Base-by-base conservation (phyloP, 352 stramenopile genomes). In the Phytophthora lateralis region DNA sequence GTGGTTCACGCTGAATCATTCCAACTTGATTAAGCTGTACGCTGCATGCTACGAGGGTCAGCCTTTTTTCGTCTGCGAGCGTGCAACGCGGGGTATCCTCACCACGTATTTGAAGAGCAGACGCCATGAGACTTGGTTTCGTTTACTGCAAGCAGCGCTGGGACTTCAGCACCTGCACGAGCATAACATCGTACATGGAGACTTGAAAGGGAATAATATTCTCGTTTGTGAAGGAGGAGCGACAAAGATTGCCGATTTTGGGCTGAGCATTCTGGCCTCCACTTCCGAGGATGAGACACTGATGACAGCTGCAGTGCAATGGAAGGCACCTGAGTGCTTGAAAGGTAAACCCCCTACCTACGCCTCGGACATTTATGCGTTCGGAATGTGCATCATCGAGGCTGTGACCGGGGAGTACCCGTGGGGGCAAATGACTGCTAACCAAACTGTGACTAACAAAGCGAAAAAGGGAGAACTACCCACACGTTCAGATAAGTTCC, bases 191-290 rank as follows among this genome's bases (percentile, higher is more conserved):
- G 46, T 54, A 2, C 46, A 54, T 18, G 46, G 17, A 14, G 46
- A 54, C 12, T 18, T 54, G 17, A 54, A 54, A 20, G 46, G 46
- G 17, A 32, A 54, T 26, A 54, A 54, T 17, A 54, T 54, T n/a
- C 46, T 54, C 5, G 46, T 54, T 42, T 54, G 46, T 32, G 30
- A 42, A 12, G 30, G 18, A 20, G 30, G 46, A 0, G 30, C 9
- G 1, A 32, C 32, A 12, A 55, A 55, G 47, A 18, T 55, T 20
- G 47, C 47, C 12, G 47, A 55, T 34, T 55, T 55, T 27, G 47
- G 47, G 32, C 12, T 55, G 47, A 55, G 47, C 14, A 44, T 44
- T 34, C 30, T 55, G 32, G 17, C 20, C 10, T 15, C 20, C 10
- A 27, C 10, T 21, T 21, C 47, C 2, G 18, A 55, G 30, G 5